Conservation (phyloP, 1,284 basidiomycete genomes). For the Sanghuangporus sanghuang region DNA sequence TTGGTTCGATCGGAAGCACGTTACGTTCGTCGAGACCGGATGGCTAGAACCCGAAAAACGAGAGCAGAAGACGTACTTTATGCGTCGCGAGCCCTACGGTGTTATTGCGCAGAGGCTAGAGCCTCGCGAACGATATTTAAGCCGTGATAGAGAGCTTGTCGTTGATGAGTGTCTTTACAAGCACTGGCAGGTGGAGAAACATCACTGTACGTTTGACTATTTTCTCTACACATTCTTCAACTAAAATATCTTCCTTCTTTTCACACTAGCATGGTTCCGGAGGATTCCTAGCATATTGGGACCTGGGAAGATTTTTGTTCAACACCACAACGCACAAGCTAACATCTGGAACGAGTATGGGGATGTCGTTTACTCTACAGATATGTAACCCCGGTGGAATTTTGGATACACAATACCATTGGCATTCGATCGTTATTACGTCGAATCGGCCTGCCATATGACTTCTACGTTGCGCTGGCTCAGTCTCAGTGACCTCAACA, state of each 20-base stretch:
- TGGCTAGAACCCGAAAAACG: constrained; percentile 12
- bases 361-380: constrained; percentile 10
- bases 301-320: constrained; percentile 11
- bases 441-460: background rate
- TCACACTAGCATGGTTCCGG: constrained; percentile 13
- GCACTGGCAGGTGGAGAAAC: constrained; percentile 18
- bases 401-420: background rate
- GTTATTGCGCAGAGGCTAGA: constrained; percentile 13
- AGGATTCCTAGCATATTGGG: constrained; percentile 4
- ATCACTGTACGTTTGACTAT: background rate
- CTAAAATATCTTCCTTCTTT: background rate
- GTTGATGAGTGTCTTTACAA: constrained; percentile 18
- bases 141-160: constrained; percentile 4
- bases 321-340: constrained; percentile 5
- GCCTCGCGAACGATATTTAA: constrained; percentile 11
- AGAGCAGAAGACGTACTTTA: constrained; percentile 18
- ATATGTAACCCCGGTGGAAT: background rate
- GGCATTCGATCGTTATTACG: background rate
- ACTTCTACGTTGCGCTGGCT: background rate
- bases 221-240: background rate
- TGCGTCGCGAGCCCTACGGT: constrained; percentile 14
- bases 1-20: constrained; percentile 14
- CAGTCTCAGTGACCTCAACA: background rate
- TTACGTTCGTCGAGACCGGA: constrained; percentile 16
- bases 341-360: constrained; percentile 17